Evolutionary conservation across 495 filamentous ascomycete genomes (phyloP).

Genomic region (Durotheca rogersii): DNA sequence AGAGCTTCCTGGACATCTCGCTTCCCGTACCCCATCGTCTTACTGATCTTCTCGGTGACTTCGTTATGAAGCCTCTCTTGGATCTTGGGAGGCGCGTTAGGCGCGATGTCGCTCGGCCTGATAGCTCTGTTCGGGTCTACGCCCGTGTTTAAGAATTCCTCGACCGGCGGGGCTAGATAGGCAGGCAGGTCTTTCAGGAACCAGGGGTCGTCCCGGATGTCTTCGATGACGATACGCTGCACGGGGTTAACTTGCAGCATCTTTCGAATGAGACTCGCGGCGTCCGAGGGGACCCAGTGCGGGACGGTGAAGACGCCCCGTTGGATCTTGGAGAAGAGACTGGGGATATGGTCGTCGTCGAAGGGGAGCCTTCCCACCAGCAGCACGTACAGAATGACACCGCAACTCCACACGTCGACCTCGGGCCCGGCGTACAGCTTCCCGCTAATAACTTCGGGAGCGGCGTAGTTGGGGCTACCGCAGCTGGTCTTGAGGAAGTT

Average conservation of each 20-base stretch:
- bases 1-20: slow-evolving; percentile 94
- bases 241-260: slow-evolving; percentile 96
- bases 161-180: slow-evolving; percentile 85
- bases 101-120: slow-evolving; percentile 72
- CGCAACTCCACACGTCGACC: slow-evolving; percentile 99
- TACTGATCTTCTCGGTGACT: slow-evolving; percentile 90
- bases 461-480: slow-evolving; percentile 96
- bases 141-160: slow-evolving; percentile 91
- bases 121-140: slow-evolving; percentile 88
- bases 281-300: slow-evolving; percentile 80
- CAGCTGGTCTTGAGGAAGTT: slow-evolving; percentile 99
- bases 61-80: slow-evolving; percentile 88
- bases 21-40: slow-evolving; percentile 95
- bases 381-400: slow-evolving; percentile 95
- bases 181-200: slow-evolving; percentile 81
- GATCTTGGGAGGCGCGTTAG: slow-evolving; percentile 71
- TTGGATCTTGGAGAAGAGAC: slow-evolving; percentile 51
- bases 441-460: slow-evolving; percentile 94
- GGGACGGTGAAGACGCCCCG: slow-evolving; percentile 83
- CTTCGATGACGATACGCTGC: slow-evolving; percentile 86
- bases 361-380: slow-evolving; percentile 90
- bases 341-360: slow-evolving; percentile 83
- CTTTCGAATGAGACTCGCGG: slow-evolving; percentile 78
- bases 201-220: slow-evolving; percentile 94
- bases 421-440: slow-evolving; percentile 98